Base-by-base conservation (phyloP, 1,284 basidiomycete species). In the Inonotus hispidus region DNA sequence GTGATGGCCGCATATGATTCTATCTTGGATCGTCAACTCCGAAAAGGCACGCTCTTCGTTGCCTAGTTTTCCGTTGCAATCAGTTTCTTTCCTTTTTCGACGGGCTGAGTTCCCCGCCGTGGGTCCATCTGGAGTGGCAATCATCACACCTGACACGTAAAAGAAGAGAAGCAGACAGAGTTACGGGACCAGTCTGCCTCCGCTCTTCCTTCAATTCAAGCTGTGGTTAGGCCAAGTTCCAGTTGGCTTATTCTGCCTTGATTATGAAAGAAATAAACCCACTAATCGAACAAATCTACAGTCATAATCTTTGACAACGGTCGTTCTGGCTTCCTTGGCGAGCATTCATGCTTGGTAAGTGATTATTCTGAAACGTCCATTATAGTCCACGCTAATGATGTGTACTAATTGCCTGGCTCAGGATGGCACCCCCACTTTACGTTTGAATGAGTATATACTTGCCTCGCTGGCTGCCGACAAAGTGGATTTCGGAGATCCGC, bases 221-320 rank as follows among this genome's bases (percentile, higher is more conserved):
- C 38, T 11, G 19, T n/a, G 13, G 16, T 43, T n/a, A 16, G 19
- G 41, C 41, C 41, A 21, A 43, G 41, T 43, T 43, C 41, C 8
- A n/a, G 16, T 21, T 19, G 16, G 16, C 19, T 43, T 21, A n/a
- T 6, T n/a, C 19, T 16, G 16, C 41, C 7, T 43, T 21, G n/a
- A n/a, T n/a, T n/a, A n/a, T 16, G 41, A 43, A 37, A 23, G 7
- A 29, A 37, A 21, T 16, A 43, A 41, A 53, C 53, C 35, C 53
- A 49, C 25, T 43, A 19, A 55, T 29, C 32, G 41, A 59, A 61
- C 43, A 66, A 37, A 37, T 60, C 59, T 49, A 2, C 69, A 93
- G 92, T 97, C 59, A 85, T 98, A 68, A 91, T 97, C 39, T 97
- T 91, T 70, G 90, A 93, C 66, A 92, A 94, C 67, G 97, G 94